Base-by-base conservation (phyloP, 768 basidiomycete genomes). In the Mycena filopes region DNA sequence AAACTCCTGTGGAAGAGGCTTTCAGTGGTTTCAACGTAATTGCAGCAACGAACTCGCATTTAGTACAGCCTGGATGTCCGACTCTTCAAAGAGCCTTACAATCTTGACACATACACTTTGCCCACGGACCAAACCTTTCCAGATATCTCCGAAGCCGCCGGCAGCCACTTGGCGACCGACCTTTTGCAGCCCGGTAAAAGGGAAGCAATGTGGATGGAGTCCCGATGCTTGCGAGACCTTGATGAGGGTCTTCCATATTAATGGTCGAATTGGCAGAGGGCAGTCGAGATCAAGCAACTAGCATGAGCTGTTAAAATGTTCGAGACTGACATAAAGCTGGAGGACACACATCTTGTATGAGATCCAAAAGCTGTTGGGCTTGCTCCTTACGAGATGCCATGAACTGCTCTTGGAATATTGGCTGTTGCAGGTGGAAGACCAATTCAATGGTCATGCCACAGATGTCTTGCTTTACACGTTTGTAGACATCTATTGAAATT, bases 101-200 rank as follows among this genome's bases (percentile, higher is more conserved):
- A 61, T 42, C 38, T 71, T 71, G 7, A 71, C 58, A 3, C 65
- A 65, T n/a, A 71, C 67, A 11, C 29, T 60, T 38, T 66, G 65
- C 10, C 68, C 70, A n/a, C 51, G 54, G 20, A 71, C 33, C 15
- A 48, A 60, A 8, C 70, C 50, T 54, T 58, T 59, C 61, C 67
- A 64, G 33, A 71, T 60, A 33, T 67, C 68, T n/a, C 65, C 63
- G 48, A 70, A 71, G 21, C 54, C 61, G 16, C 71, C 71, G 2
- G 50, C 65, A 16, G 50, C 63, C 11, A 69, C 60, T 46, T 69
- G 68, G 21, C 58, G 31, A n/a, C 70, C 67, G 13, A 58, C 51
- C 21, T 50, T 51, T 38, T 67, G 58, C 28, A 70, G 56, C 9
- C 56, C 63, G 7, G 49, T 13, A n/a, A 70, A 55, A 40, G 55